Base-by-base conservation (phyloP, 148 eudicot species). In the Tetragonia tetragonoides region DNA sequence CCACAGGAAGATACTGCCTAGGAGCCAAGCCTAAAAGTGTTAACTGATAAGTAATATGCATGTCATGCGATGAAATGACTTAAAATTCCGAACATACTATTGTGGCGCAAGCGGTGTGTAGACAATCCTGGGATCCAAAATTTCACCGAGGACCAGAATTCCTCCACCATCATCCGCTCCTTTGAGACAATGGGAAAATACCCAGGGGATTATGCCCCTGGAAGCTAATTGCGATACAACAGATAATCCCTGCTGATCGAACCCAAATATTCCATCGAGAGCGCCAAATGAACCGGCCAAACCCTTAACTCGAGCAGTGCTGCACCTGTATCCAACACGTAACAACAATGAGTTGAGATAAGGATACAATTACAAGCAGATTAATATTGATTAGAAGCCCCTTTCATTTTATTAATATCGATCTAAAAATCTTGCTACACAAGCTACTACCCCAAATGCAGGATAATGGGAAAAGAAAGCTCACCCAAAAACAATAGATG, bases 91-190 rank as follows among this genome's bases (percentile, higher is more conserved):
- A 82, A 87, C 99, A 74, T 95, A 95, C 99, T 91, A 97, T 81
- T 97, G 93, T 63, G 97, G 97, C 81, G 93, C 90, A 82, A 95
- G 92, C 62, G 99, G 99, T 83, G 89, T 93, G 83, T 95, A 95
- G 83, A 95, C 97, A 81, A 95, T 87, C 76, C 89, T 87, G 67
- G 99, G 91, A 76, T 95, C 89, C 93, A 91, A 86, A 86, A 95
- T 91, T 88, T 95, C 97, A 78, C 99, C 99, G 90, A 95, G 97
- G 85, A 95, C 99, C 73, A 95, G 81, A 76, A 90, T 90, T 77
- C 99, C 97, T 7, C 99, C 99, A 77, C 99, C 99, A 72, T 80
- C 88, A 62, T 91, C 96, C 66, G 87, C 92, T 81, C 99, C 99
- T 80, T 88, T 93, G 84, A 95, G 81, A 92, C 99, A 95, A 85